A percentile compares a stretch with the other conserved stretches of the same genome.
These are phyloP conservation scores for Cercospora sp. DNA, from an alignment of 2,329 filamentous ascomycete species.

Conservation along the genomic window DNA sequence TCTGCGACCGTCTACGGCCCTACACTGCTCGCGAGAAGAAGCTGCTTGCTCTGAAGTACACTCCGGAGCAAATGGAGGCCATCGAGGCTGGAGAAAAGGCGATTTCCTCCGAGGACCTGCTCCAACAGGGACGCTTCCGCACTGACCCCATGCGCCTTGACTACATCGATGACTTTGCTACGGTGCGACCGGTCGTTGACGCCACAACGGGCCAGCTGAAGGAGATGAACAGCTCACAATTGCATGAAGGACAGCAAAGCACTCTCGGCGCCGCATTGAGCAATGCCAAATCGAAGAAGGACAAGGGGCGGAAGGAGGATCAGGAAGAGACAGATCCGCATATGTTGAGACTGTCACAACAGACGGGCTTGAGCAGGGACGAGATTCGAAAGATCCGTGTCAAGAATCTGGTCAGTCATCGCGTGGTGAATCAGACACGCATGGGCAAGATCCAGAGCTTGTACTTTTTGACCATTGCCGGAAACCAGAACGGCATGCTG, in stretches of 20 bases:
- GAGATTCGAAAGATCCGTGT: slow-evolving; percentile 57
- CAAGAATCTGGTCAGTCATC: slow-evolving; percentile 72
- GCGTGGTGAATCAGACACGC: slow-evolving; percentile 89
- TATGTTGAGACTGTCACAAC: slow-evolving; percentile 55
- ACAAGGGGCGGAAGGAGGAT: slow-evolving; percentile 44
- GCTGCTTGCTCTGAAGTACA: slow-evolving; percentile 67
- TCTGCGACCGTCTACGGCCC: slow-evolving; percentile 37
- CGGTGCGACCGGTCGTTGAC: slow-evolving; percentile 76
- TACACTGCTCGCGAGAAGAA: slow-evolving; percentile 69
- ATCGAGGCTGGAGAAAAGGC: slow-evolving; percentile 78
- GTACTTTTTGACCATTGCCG: slow-evolving; percentile 78
- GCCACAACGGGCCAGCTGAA: slow-evolving; percentile 44
- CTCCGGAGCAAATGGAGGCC: slow-evolving; percentile 75
- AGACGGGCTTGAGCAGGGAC: slow-evolving; percentile 55
- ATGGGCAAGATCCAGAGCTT: slow-evolving; percentile 84
- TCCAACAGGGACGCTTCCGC: slow-evolving; percentile 69
- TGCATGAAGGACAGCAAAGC: slow-evolving; percentile 38
- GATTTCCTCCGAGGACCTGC: slow-evolving; percentile 72
- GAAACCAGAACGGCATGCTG: slow-evolving; percentile 80
- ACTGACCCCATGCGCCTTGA: slow-evolving; percentile 69
- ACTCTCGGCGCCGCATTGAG: slow-evolving; percentile 1
- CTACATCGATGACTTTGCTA: slow-evolving; percentile 81
- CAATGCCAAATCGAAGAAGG: slow-evolving; percentile 9
- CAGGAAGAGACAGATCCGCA: slow-evolving; percentile 43
- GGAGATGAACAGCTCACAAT: slow-evolving; percentile 60